Conservation (phyloP, 2,329 filamentous ascomycete species). For the Aspergillus novofumigatus region DNA sequence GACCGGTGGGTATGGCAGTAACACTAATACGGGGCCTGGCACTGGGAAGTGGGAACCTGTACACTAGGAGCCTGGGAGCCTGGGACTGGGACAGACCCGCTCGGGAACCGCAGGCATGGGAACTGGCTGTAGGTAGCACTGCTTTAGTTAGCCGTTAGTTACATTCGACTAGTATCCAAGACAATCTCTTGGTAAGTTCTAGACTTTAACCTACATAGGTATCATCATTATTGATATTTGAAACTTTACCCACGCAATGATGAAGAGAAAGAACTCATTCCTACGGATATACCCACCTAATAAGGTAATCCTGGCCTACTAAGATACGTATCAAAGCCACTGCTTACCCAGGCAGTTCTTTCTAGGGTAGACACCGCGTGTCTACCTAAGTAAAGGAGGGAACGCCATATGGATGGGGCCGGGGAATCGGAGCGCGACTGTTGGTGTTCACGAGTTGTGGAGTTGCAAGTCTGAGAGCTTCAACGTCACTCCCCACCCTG, state of each 20-base stretch:
- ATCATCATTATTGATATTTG: no score
- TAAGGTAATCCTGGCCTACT: no score
- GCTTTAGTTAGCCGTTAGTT: not conserved
- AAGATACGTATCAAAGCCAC: no score
- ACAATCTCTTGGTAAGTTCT: no score
- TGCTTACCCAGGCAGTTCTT: not conserved
- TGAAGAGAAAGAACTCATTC: no score
- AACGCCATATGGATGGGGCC: conserved; percentile 7
- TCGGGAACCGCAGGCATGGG: conserved; percentile 6
- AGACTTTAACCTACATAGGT: no score
- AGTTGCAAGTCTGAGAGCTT: not conserved
- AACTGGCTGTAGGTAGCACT: not conserved
- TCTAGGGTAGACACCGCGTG: not conserved
- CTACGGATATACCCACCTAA: no score
- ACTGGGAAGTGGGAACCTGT: no score
- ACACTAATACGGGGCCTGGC: no score
- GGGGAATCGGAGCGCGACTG: conserved; percentile 9
- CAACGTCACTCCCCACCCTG: not conserved
- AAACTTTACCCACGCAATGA: no score
- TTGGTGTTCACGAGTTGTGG: not conserved
- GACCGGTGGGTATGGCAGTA: no score
- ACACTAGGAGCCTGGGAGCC: not conserved
- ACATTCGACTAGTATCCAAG: no score
- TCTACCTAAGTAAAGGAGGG: not conserved
- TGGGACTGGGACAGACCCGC: not conserved